Base-by-base conservation (phyloP, 1,284 basidiomycete genomes). In the Microbotryomycetes sp. region DNA sequence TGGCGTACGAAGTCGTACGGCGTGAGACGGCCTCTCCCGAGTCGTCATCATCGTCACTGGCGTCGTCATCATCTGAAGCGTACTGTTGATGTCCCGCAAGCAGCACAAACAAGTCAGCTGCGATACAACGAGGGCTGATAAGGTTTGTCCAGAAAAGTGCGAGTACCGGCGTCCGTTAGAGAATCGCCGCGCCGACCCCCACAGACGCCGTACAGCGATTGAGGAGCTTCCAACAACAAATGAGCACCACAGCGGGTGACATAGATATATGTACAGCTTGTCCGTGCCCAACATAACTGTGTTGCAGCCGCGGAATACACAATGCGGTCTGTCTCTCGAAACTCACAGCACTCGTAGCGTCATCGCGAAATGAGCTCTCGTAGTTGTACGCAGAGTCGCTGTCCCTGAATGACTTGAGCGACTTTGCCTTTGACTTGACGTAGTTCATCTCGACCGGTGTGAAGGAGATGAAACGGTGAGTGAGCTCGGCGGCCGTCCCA, bases 311-410 rank as follows among this genome's bases (percentile, higher is more conserved):
- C n/a, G n/a, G n/a, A n/a, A n/a, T n/a, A n/a, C n/a, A n/a, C n/a
- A n/a, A n/a, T n/a, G n/a, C n/a, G n/a, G n/a, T n/a, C n/a, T n/a
- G n/a, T n/a, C n/a, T n/a, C n/a, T n/a, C n/a, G 35, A 41, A 41
- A 41, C 35, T 41, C 35, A 41, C 35, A 18, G 35, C 35, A 41
- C 35, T 41, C 35, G 35, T 41, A 41, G 35, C 35, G 18, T 51
- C 60, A 49, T 61, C 56, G 24, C 56, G 45, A 30, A 59, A 64
- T 18, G 55, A 46, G 4, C 55, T 35, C 21, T 41, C 54, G 35
- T 61, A 64, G 29, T 61, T 56, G 56, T 56, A 64, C 16, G 56
- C 56, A 18, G 59, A 61, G 21, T 64, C 50, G 50, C 24, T 52
- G n/a, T 29, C 29, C 9, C 24, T 27, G n/a, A n/a, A n/a, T n/a